Percentiles rank a stretch among this genome's conserved stretches.
Conservation (phyloP, 768 basidiomycete species). For the Pleurotus tuber-regium region DNA sequence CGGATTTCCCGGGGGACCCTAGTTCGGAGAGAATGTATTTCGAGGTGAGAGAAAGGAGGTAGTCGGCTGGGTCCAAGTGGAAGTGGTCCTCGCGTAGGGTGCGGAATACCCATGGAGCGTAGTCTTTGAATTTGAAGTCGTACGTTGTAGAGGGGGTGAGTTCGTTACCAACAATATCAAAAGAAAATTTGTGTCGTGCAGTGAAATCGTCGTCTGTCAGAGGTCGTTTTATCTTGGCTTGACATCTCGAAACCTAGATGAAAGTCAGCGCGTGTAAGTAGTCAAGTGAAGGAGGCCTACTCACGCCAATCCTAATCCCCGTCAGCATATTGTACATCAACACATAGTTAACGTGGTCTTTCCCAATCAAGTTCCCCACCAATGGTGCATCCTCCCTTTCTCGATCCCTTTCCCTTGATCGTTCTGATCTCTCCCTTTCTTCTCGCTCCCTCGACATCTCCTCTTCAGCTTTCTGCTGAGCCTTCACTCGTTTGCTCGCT, state of each 20-base stretch:
- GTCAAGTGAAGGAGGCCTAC: slow-evolving; percentile 27
- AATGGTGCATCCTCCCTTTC: slow-evolving; percentile 55
- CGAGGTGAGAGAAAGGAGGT: slow-evolving; percentile 92
- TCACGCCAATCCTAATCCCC: slow-evolving; percentile 90
- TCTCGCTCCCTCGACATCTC: slow-evolving; percentile 35
- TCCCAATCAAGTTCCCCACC: slow-evolving; percentile 96
- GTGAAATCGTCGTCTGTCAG: slow-evolving; percentile 85
- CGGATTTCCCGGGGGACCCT: slow-evolving; percentile 97
- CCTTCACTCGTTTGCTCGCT: slow-evolving; percentile 65
- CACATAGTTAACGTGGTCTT: slow-evolving; percentile 97
- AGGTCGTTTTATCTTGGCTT: slow-evolving; percentile 88
- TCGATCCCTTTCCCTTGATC: slow-evolving; percentile 17
- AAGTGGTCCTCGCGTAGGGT: slow-evolving; percentile 93
- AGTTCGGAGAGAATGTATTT: slow-evolving; percentile 98
- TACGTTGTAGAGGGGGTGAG: slow-evolving; percentile 96
- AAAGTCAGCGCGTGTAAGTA: slow-evolving; percentile 15
- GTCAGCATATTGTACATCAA: slow-evolving; percentile 99
- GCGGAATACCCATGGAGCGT: slow-evolving; percentile 97
- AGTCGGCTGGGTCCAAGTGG: slow-evolving; percentile 95
- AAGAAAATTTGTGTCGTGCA: slow-evolving; percentile 91
- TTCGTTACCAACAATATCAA: slow-evolving; percentile 98
- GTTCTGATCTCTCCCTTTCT: slow-evolving; percentile 20
- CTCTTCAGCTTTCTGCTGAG: slow-evolving; percentile 61
- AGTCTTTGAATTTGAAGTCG: slow-evolving; percentile 99
- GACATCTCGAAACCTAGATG: slow-evolving; percentile 85